Base-by-base conservation (phyloP, 192 early-diverging fungal species). In the Coemansia sp. region DNA sequence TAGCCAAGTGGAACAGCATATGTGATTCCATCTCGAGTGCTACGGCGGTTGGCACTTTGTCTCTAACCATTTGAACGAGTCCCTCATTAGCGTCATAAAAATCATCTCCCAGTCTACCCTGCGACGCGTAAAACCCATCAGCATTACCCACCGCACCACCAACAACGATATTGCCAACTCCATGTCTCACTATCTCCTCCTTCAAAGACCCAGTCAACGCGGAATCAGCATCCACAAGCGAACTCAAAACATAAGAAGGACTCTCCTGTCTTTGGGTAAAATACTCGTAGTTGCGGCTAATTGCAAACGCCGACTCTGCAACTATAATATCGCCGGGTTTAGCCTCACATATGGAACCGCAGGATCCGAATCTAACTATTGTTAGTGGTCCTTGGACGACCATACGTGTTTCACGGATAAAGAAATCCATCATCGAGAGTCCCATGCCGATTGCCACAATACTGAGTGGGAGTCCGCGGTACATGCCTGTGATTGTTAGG, bases 371-470 rank as follows among this genome's bases (percentile, higher is more conserved):
- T 27, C 95, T 79, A 46, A 95, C 88, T 22, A 97, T 93, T 14
- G 83, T 66, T 67, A 98, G 61, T 3, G 91, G 90, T 0, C 96
- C 96, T 11, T 85, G 68, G 6, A 89, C 86, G 5, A 94, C 88
- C 37, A 92, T 90, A 39, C 96, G 85, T 22, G 86, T 84, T 74
- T 98, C 96, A 22, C 96, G 86, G 17, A 97, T 87, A 65, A 97
- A 90, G 62, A 97, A 93, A 73, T 97, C 96, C 88, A 93, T 93
- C 89, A 94, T 94, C 3, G 90, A 76, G 17, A 86, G 72, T 17
- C 96, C 96, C 89, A 90, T 92, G 8, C 88, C 88, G 47, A 97
- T 96, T 19, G 96, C 94, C 38, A 96, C 85, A 42, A 97, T 92
- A 29, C 86, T 86, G 5, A 97, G 85, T 12, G 92, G 92, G 2